Evolutionary conservation across 345 rosid genomes (phyloP).

Genomic region (Melastoma malabathricum): DNA sequence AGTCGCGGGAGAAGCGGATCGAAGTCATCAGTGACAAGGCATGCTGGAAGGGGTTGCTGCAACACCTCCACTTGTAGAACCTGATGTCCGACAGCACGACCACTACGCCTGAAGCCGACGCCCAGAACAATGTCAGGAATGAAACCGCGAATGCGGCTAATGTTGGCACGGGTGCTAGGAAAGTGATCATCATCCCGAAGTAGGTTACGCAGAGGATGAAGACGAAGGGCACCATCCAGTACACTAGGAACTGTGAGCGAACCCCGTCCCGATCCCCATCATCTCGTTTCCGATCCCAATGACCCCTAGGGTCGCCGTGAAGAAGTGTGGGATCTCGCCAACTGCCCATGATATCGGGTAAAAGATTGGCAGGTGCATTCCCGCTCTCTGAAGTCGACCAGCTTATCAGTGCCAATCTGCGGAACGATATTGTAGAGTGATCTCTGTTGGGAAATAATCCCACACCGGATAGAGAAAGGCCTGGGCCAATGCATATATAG

Average conservation of each 20-base stretch:
- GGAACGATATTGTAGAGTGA: conserved; percentile 17
- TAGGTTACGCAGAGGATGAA: conserved; percentile 18
- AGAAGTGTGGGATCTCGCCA: conserved; percentile 21
- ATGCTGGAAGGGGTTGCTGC: conserved; percentile 22
- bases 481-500: too few relatives aligned
- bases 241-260: conserved; percentile 10
- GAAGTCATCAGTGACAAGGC: conserved; percentile 10
- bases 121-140: conserved; percentile 17
- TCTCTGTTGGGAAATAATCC: too few relatives aligned
- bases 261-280: conserved; percentile 20
- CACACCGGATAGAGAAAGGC: too few relatives aligned
- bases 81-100: conserved; percentile 15
- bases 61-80: conserved; percentile 21
- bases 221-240: conserved; percentile 18
- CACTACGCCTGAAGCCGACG: conserved; percentile 20
- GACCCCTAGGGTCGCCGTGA: conserved; percentile 17
- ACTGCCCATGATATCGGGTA: conserved; percentile 26
- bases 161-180: conserved; percentile 24
- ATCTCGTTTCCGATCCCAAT: conserved; percentile 21
- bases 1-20: conserved; percentile 13
- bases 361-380: conserved; percentile 25
- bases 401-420: conserved; percentile 23
- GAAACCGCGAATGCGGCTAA: conserved; percentile 26
- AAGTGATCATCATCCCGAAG: conserved; percentile 28
- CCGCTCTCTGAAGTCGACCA: conserved; percentile 19